phyloP scores from a whole-genome alignment of 2,329 filamentous ascomycete species.

The Pezicula radicicola region DNA sequence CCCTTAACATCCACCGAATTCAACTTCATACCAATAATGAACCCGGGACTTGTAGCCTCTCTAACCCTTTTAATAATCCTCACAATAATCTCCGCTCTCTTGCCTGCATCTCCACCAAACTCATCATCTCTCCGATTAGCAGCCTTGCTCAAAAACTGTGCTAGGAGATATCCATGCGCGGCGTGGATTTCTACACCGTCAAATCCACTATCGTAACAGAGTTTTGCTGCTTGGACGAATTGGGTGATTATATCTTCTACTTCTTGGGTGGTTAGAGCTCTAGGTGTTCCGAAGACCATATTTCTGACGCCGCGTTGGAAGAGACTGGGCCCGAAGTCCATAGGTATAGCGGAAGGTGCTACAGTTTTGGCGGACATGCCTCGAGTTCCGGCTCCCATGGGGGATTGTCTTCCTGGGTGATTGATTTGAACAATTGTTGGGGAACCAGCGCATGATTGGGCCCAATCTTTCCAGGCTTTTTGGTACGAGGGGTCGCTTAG shows the following conservation, averaged over 20 bases:
- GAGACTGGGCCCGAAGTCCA: slow-evolving; percentile 37
- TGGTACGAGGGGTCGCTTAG: slow-evolving; percentile 22
- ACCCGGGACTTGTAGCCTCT: slow-evolving; percentile 21
- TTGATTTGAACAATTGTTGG: slow-evolving; percentile 42
- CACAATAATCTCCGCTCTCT: slow-evolving; percentile 63
- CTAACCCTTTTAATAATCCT: slow-evolving; percentile 65
- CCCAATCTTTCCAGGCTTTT: slow-evolving; percentile 37
- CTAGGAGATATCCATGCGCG: slow-evolving; percentile 71
- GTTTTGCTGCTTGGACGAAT: slow-evolving; percentile 50
- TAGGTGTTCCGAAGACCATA: slow-evolving; percentile 50
- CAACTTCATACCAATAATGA: slow-evolving; percentile 52
- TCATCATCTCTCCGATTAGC: slow-evolving; percentile 65
- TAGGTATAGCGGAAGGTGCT: slow-evolving; percentile 39
- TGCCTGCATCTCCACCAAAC: slow-evolving; percentile 69
- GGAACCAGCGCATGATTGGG: slow-evolving; percentile 15
- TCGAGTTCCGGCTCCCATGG: slow-evolving; percentile 33
- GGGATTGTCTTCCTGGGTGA: slow-evolving; percentile 45
- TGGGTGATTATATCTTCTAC: slow-evolving; percentile 49
- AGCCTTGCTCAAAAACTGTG: slow-evolving; percentile 64
- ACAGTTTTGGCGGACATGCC: slow-evolving; percentile 36
- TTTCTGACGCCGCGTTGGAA: slow-evolving; percentile 28
- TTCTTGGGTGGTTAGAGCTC: slow-evolving; percentile 52
- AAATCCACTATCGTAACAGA: slow-evolving; percentile 47
- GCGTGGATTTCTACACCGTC: slow-evolving; percentile 51
- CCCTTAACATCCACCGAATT: slow-evolving; percentile 51